Percentiles rank a stretch among this genome's conserved stretches.
Evolutionary conservation across 306 rosid species (phyloP).

Genomic region (Citrullus mucosospermus): DNA sequence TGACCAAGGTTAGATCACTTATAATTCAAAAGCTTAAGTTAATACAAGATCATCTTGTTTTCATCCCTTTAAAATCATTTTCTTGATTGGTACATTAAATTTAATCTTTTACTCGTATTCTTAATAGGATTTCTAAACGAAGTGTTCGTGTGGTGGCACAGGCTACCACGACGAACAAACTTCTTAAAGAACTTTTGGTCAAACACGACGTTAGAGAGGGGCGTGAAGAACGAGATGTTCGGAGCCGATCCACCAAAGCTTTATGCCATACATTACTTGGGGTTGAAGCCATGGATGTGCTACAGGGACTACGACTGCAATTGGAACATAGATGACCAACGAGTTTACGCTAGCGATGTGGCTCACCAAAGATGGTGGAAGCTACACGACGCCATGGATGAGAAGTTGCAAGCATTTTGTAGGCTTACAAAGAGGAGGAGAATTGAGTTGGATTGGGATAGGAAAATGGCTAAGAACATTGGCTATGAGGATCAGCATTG

Average conservation of each 20-base stretch:
- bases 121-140: conserved; percentile 43
- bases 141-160: conserved; percentile 96
- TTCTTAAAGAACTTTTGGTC: conserved; percentile 84
- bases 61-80: no score
- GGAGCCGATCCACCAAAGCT: conserved; percentile 66
- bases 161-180: conserved; percentile 77
- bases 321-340: conserved; percentile 53
- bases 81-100: no score
- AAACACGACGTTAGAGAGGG: conserved; percentile 47
- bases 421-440: conserved; percentile 45
- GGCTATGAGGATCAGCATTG: conserved; percentile 50
- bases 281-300: conserved; percentile 83
- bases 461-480: conserved; percentile 28
- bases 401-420: conserved; percentile 42
- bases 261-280: conserved; percentile 66
- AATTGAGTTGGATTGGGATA: conserved; percentile 72
- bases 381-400: conserved; percentile 49
- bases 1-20: conserved; percentile 43
- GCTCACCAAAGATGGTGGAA: conserved; percentile 87
- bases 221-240: conserved; percentile 49
- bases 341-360: conserved; percentile 81
- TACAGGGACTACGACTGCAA: conserved; percentile 92
- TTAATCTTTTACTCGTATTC: neutral
- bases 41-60: no score
- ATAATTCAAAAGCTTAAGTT: neutral